These are phyloP conservation scores for Megacollybia marginata DNA, from an alignment of 768 basidiomycete species.

Conservation along the genomic window DNA sequence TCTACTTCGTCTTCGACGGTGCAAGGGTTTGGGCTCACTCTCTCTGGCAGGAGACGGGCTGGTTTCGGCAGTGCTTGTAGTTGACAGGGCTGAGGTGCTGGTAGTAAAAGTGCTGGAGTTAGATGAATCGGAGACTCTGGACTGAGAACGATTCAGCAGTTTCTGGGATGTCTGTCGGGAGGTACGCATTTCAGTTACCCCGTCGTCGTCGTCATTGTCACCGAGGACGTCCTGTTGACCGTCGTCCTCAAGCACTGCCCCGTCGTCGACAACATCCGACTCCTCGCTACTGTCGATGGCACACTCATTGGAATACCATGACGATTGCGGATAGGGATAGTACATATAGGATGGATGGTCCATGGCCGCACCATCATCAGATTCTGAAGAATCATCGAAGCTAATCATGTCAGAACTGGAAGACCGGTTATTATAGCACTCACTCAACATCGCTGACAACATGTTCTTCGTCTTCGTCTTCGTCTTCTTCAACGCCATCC, in stretches of 20 bases:
- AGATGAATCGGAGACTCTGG: conserved; percentile 35
- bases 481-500: conserved; percentile 14
- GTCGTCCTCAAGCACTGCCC: not conserved
- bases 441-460: not conserved
- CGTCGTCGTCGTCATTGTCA: conserved; percentile 33
- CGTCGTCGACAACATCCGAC: conserved; percentile 31
- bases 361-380: not conserved
- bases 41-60: not conserved
- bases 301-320: conserved; percentile 12
- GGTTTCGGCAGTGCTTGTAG: not conserved
- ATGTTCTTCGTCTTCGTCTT: conserved; percentile 16
- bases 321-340: not conserved
- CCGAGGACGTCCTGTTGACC: conserved; percentile 13
- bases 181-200: conserved; percentile 59
- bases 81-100: not conserved
- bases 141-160: conserved; percentile 29
- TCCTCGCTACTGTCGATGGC: conserved; percentile 26
- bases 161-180: conserved; percentile 16
- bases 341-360: not conserved
- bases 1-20: conserved; percentile 4
- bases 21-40: conserved; percentile 15
- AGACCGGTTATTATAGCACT: not conserved
- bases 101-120: conserved; percentile 19
- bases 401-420: not conserved
- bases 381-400: not conserved